Base-by-base conservation (phyloP, 169 alveolate species). In the Prorocentrum cordatum region DNA sequence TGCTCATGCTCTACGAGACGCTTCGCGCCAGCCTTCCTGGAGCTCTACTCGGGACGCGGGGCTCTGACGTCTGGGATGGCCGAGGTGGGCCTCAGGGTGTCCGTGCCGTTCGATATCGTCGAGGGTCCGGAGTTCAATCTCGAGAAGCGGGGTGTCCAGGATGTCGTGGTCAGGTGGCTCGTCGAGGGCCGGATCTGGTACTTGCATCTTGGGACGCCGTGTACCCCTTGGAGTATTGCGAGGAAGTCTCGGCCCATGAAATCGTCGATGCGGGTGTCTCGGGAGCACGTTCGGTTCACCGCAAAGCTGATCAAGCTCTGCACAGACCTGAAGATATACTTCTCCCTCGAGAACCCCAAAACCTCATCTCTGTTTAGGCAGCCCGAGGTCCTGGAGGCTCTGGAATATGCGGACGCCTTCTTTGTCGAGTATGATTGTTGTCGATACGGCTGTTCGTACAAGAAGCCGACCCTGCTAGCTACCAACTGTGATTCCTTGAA, bases 341-440 rank as follows among this genome's bases (percentile, higher is more conserved):
- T 26, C 29, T 38, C 64, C 5, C 82, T 70, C 14, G 82, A 70
- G 35, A 70, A 70, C 64, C 82, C 82, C 20, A 70, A 39, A 27
- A 38, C 82, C 2, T 70, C 82, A 2, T 38, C 16, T 35, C 14
- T 70, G 42, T 70, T 70, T 27, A 1, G 39, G 2, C 45, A 38
- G 12, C n/a, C 27, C 32, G 35, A 39, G 12, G 39, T 70, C 27
- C 39, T 20, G 16, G 1, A 4, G 1, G 82, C 82, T 27, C 27
- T 70, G 22, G 9, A 26, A 12, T 2, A 10, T 12, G 42, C 82
- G 0, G 0, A 6, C 3, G 82, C 64, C 4, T 0, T 0, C 39
- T 10, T 39, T 3, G 29, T 70, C 12, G 61, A 39, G 64, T 70
- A 10, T 14, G 82, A 70, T 12, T 39, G 38, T 24, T 38, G 82